A percentile compares a stretch with the other conserved stretches of the same genome.
Conservation (phyloP, 2,329 filamentous ascomycete species). For the Penicillium palitans region DNA sequence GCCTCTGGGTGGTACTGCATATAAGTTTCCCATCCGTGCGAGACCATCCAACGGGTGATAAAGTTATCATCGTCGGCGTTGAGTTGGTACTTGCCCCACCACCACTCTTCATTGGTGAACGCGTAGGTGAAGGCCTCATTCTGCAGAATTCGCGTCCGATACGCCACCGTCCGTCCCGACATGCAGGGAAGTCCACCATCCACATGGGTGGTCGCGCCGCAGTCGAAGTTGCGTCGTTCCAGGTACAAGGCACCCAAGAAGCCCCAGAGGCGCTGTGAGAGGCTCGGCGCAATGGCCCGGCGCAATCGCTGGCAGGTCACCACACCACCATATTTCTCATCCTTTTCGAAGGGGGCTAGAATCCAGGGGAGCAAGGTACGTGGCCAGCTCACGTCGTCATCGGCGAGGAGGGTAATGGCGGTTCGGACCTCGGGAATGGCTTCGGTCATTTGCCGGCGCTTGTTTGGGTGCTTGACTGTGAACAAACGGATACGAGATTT, state of each 20-base stretch:
- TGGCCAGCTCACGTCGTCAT: constrained; percentile 95
- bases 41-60: constrained; percentile 93
- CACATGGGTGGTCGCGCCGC: constrained; percentile 90
- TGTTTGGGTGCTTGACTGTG: constrained; percentile 83
- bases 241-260: constrained; percentile 92
- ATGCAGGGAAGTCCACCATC: constrained; percentile 97
- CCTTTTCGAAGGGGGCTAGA: constrained; percentile 85
- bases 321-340: constrained; percentile 75
- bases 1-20: constrained; percentile 92
- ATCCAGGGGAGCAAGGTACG: constrained; percentile 85
- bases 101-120: constrained; percentile 90
- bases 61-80: constrained; percentile 99
- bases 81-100: constrained; percentile 73
- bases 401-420: constrained; percentile 84
- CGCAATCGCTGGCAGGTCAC: constrained; percentile 86
- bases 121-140: constrained; percentile 82
- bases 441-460: constrained; percentile 88
- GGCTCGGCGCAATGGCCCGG: constrained; percentile 62
- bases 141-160: constrained; percentile 82
- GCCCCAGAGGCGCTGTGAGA: constrained; percentile 70
- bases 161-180: constrained; percentile 89
- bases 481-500: constrained; percentile 71
- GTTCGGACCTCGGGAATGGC: constrained; percentile 84
- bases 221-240: constrained; percentile 93
- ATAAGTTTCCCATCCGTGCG: constrained; percentile 88